phyloP scores from a whole-genome alignment of 306 rosid species.

The Prunus campanulata region DNA sequence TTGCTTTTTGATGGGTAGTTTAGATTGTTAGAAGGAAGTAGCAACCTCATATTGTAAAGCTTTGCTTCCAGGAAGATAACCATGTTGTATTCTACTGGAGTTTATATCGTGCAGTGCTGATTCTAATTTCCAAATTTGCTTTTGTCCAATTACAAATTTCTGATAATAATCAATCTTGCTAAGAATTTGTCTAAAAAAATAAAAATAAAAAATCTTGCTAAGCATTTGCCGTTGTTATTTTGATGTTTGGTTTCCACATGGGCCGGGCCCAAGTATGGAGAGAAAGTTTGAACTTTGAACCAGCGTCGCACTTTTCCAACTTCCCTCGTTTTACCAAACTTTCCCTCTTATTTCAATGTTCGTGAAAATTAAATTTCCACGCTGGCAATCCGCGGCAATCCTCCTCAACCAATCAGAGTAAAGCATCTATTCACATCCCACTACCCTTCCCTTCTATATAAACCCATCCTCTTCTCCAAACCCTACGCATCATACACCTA shows the following conservation, averaged over 20 bases:
- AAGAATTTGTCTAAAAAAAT: too few relatives aligned
- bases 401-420: background rate
- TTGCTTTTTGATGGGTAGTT: background rate
- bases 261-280: background rate
- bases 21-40: too few relatives aligned
- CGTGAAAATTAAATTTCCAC: background rate
- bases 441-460: background rate
- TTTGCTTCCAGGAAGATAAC: background rate
- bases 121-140: background rate
- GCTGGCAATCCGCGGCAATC: slow-evolving; percentile 13
- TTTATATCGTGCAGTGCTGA: background rate
- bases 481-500: background rate
- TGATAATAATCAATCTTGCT: too few relatives aligned
- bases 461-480: background rate
- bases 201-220: too few relatives aligned
- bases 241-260: background rate
- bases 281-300: background rate
- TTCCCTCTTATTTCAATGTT: background rate
- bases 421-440: background rate
- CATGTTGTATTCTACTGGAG: background rate
- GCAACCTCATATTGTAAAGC: background rate
- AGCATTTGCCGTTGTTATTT: too few relatives aligned
- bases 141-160: too few relatives aligned
- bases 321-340: background rate
- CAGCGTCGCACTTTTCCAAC: background rate